Evolutionary conservation across 352 stramenopile genomes (phyloP).

Genomic region (Globisporangium emineosum): DNA sequence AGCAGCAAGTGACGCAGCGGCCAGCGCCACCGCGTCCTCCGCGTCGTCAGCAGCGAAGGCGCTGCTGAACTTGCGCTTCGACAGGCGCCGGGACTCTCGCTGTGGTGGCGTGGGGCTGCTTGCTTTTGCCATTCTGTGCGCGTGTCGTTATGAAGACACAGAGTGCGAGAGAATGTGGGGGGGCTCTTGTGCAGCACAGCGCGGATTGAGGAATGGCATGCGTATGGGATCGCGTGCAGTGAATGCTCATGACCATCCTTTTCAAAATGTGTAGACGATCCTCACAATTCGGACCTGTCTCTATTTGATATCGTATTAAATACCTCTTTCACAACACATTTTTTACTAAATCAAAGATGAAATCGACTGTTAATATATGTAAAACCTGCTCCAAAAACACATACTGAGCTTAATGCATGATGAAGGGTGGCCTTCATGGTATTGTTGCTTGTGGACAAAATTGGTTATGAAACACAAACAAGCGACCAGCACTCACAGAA

Average conservation of each 20-base stretch:
- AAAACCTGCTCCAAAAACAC: neutral
- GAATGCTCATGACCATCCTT: neutral
- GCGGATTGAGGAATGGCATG: neutral
- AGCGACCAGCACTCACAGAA: neutral
- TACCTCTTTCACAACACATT: neutral
- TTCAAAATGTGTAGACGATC: neutral
- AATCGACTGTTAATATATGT: neutral
- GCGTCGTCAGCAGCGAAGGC: neutral
- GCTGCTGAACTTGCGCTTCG: slow-evolving; percentile 8
- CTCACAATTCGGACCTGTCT: neutral
- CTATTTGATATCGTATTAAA: neutral
- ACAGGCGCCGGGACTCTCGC: neutral
- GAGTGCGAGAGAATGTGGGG: too few relatives aligned
- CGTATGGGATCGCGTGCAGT: neutral
- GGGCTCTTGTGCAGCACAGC: neutral
- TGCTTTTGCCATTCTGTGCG: neutral
- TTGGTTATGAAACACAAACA: too few relatives aligned
- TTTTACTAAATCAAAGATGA: neutral
- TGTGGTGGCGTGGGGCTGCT: neutral
- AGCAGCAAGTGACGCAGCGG: neutral
- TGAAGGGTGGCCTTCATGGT: neutral
- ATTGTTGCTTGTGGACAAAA: too few relatives aligned
- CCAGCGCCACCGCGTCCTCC: too few relatives aligned
- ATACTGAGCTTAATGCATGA: neutral
- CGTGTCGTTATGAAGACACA: neutral